These are phyloP conservation scores for Eremomyces bilateralis DNA, from an alignment of 495 filamentous ascomycete species.

Conservation along the genomic window DNA sequence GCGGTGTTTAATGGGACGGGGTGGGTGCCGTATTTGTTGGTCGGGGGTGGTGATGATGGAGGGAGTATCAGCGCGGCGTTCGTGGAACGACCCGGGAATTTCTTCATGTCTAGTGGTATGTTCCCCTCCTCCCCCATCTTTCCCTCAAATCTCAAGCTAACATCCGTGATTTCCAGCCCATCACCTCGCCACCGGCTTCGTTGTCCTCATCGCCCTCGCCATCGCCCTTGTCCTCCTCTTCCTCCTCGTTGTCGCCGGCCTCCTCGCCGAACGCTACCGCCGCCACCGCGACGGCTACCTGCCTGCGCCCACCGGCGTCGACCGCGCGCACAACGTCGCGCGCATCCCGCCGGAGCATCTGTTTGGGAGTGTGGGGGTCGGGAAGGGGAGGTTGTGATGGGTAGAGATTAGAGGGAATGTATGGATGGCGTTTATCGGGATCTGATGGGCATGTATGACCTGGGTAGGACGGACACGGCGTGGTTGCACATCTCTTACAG, in stretches of 20 bases:
- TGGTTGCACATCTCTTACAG: too few species aligned
- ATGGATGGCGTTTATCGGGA: too few species aligned
- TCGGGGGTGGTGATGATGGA: constrained; percentile 31
- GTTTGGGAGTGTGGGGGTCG: constrained; percentile 27
- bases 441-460: too few species aligned
- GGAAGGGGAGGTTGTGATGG: not conserved
- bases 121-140: constrained; percentile 4
- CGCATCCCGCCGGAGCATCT: constrained; percentile 66
- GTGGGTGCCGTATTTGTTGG: constrained; percentile 57
- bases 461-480: too few species aligned
- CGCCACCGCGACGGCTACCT: constrained; percentile 72
- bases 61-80: constrained; percentile 64
- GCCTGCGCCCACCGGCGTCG: constrained; percentile 45
- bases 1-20: constrained; percentile 65
- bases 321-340: constrained; percentile 53
- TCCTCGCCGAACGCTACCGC: constrained; percentile 65
- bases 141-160: constrained; percentile 5
- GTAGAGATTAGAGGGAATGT: too few species aligned
- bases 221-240: constrained; percentile 73
- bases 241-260: constrained; percentile 64
- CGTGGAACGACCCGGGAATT: constrained; percentile 42
- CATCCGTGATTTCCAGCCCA: constrained; percentile 18
- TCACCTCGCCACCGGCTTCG: constrained; percentile 58
- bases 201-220: constrained; percentile 82
- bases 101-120: constrained; percentile 34